These are phyloP conservation scores for Gaultheria prostrata DNA, from an alignment of 148 eudicot genomes.

Conservation along the genomic window DNA sequence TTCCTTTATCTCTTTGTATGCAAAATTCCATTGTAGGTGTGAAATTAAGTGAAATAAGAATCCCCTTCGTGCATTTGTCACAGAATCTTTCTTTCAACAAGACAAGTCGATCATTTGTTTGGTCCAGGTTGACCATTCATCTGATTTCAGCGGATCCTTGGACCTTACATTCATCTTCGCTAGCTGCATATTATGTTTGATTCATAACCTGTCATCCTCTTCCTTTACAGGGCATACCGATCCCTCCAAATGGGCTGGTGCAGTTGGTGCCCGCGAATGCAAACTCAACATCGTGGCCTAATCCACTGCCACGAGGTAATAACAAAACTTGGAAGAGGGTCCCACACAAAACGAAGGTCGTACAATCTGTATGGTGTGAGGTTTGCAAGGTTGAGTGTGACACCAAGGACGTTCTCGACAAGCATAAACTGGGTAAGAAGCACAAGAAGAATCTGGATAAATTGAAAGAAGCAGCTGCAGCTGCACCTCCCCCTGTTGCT, in stretches of 20 bases:
- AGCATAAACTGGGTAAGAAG: conserved; percentile 55
- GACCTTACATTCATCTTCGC: no score
- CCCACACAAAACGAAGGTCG: conserved; percentile 36
- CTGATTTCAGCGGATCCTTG: no score
- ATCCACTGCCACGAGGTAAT: conserved; percentile 17
- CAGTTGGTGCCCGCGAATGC: conserved; percentile 19
- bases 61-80: no score
- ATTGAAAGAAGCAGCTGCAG: conserved; percentile 21
- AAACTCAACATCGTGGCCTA: conserved; percentile 10
- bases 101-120: no score
- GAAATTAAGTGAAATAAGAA: no score
- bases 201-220: not conserved
- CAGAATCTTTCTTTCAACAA: no score
- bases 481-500: conserved; percentile 11
- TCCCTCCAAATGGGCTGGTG: conserved; percentile 18
- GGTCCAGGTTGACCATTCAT: no score
- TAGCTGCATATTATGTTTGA: not conserved
- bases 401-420: conserved; percentile 41
- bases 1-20: not conserved
- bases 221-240: conserved; percentile 24
- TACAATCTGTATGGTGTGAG: conserved; percentile 48
- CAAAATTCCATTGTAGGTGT: not conserved
- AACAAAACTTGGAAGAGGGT: conserved; percentile 19
- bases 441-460: conserved; percentile 54
- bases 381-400: conserved; percentile 48